phyloP scores from a whole-genome alignment of 257 asterid genomes.

The Fraxinus pennsylvanica region DNA sequence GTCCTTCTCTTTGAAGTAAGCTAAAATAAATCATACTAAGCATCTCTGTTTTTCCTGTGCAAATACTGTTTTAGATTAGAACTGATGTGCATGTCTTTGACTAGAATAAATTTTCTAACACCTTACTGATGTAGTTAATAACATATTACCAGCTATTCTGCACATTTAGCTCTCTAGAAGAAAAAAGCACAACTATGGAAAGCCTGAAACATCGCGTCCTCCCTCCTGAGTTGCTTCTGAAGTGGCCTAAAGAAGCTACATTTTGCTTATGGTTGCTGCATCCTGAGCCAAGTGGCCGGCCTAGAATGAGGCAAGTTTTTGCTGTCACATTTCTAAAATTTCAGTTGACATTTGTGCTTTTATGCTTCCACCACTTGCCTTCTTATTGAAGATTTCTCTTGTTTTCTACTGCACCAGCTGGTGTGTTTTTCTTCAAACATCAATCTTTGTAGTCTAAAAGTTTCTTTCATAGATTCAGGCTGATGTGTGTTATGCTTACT shows the following conservation, averaged over 20 bases:
- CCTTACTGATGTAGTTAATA: neutral
- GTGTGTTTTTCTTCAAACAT: neutral
- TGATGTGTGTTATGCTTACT: neutral
- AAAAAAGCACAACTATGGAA: slow-evolving; percentile 74
- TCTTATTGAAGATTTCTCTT: neutral
- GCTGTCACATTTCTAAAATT: neutral
- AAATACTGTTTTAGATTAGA: neutral
- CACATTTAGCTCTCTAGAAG: slow-evolving; percentile 62
- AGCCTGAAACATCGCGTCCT: slow-evolving; percentile 87
- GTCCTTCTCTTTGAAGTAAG: slow-evolving; percentile 91
- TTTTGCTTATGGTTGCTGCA: slow-evolving; percentile 96
- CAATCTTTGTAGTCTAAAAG: neutral
- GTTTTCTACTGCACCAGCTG: slow-evolving; percentile 11
- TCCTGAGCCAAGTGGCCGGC: slow-evolving; percentile 85
- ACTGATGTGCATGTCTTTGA: neutral
- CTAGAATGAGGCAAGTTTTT: slow-evolving; percentile 65
- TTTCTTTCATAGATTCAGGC: neutral
- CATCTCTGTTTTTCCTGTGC: neutral
- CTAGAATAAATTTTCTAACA: neutral
- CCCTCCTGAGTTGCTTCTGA: slow-evolving; percentile 89
- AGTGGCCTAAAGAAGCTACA: slow-evolving; percentile 98
- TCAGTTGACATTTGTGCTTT: slow-evolving; percentile 2
- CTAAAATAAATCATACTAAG: neutral
- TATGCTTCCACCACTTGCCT: slow-evolving; percentile 12
- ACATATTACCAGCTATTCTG: slow-evolving; percentile 19